Evolutionary conservation across 2,329 filamentous ascomycete species (phyloP).

Genomic region (Aspergillus ruber): DNA sequence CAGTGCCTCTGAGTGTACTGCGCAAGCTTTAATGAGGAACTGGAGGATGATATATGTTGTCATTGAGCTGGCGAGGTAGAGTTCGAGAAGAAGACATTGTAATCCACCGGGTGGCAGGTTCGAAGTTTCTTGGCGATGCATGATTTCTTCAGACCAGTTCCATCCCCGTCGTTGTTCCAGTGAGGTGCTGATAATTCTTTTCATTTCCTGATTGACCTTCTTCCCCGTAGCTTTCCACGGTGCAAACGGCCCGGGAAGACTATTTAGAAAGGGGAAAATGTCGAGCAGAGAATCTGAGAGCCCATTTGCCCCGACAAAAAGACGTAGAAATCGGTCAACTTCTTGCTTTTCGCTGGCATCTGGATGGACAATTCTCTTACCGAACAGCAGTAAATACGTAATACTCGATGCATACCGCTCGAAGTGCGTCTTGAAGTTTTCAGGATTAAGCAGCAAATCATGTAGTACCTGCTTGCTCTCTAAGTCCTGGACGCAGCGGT

Average conservation of each 20-base stretch:
- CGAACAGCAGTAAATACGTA: conserved; percentile 11
- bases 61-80: too few relatives aligned
- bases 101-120: neutral
- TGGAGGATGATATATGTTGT: too few relatives aligned
- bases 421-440: conserved; percentile 6
- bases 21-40: too few relatives aligned
- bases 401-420: conserved; percentile 8
- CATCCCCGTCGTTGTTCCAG: too few relatives aligned
- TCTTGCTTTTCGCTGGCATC: conserved; percentile 3
- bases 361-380: conserved; percentile 4
- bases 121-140: neutral
- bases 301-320: conserved; percentile 7
- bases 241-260: conserved; percentile 1
- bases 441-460: conserved; percentile 5
- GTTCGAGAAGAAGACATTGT: neutral
- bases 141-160: neutral
- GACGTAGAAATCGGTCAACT: conserved; percentile 9
- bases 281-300: conserved; percentile 23
- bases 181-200: too few relatives aligned
- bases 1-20: neutral
- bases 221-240: conserved; percentile 2
- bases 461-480: conserved; percentile 7
- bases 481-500: conserved; percentile 9
- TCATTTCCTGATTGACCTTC: neutral
- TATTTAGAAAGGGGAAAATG: conserved; percentile 4